Evolutionary conservation across 2,329 filamentous ascomycete species (phyloP), one percentile per base, ranked within the genome.

Genomic region (Fusarium sublunatum): DNA sequence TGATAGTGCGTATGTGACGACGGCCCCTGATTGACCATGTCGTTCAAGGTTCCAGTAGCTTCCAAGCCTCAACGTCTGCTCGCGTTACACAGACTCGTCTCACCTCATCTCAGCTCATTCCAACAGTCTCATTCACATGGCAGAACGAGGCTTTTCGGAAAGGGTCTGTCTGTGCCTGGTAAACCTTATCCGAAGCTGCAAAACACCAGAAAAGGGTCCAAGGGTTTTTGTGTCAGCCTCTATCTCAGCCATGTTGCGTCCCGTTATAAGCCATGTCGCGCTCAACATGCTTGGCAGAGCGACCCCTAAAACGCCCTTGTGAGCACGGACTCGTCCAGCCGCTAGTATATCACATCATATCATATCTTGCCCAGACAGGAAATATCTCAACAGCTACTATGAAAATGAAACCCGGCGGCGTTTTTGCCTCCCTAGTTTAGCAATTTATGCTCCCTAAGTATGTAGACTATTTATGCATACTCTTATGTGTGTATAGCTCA

Each of bases 91-190:
- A 58, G 12, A 19, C 4, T 39, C 29, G 53, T 53, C 62, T 63
- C 58, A 60, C 42, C 24, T 52, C 58, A 60, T 50, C 24, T 52
- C 61, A 54, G 51, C 47, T 45, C 62, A 65, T 58, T 53, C 58
- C 62, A 52, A 39, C 28, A 38, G 42, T 60, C 41, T 58, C 48
- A 47, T 7, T 25, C 31, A 41, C 44, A 60, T 45, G 31, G 36
- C 31, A 55, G 15, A 34, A 32, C 35, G 24, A 43, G 31, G 15
- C n/a, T 11, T 24, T 29, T 10, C n/a, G n/a, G n/a, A n/a, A 39
- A 40, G 28, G 12, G 45, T n/a, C n/a, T n/a, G n/a, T 36, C 39
- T 40, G 39, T 24, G 29, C 44, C 52, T 54, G 19, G 31, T 8
- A 42, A 45, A 35, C 19, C 47, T 39, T 60, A 24, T 39, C 35